phyloP scores from a whole-genome alignment of 768 basidiomycete species.

The Mycena pura region DNA sequence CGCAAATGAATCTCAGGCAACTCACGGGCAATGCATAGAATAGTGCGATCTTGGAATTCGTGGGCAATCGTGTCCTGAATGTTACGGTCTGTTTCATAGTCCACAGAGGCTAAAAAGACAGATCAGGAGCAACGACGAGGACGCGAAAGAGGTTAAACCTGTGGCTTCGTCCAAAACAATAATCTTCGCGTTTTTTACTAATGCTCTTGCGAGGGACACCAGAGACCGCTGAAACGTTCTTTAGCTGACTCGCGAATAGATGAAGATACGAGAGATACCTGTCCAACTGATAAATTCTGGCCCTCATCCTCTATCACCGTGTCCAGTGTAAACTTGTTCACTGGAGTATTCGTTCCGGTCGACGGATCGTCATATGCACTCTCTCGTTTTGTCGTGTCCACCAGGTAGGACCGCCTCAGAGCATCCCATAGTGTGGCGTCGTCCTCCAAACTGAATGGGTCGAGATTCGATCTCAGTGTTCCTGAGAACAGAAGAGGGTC shows the following conservation, averaged over 20 bases:
- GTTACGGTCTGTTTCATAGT: conserved; percentile 88
- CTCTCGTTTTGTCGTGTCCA: conserved; percentile 54
- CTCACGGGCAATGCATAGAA: conserved; percentile 88
- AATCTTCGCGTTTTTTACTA: conserved; percentile 85
- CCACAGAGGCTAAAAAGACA: conserved; percentile 70
- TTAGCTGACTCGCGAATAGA: conserved; percentile 24
- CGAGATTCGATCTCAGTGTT: conserved; percentile 85
- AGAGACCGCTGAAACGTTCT: conserved; percentile 61
- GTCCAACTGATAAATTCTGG: conserved; percentile 79
- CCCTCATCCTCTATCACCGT: conserved; percentile 88
- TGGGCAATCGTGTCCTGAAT: conserved; percentile 90
- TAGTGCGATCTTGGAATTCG: conserved; percentile 84
- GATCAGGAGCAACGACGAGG: neutral
- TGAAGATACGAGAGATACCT: conserved; percentile 40
- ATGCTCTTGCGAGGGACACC: conserved; percentile 86
- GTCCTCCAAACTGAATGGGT: conserved; percentile 84
- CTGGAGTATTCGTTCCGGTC: conserved; percentile 51
- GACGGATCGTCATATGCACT: conserved; percentile 41
- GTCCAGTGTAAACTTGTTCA: conserved; percentile 81
- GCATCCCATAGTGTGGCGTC: conserved; percentile 90
- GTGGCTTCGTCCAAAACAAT: conserved; percentile 93
- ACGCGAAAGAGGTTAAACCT: conserved; percentile 41
- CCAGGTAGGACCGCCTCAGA: conserved; percentile 81
- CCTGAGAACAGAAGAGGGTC: conserved; percentile 77
- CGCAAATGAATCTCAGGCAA: conserved; percentile 23